Base-by-base conservation (phyloP, 164 flowering plant species). In the Magnolia changhungtana region DNA sequence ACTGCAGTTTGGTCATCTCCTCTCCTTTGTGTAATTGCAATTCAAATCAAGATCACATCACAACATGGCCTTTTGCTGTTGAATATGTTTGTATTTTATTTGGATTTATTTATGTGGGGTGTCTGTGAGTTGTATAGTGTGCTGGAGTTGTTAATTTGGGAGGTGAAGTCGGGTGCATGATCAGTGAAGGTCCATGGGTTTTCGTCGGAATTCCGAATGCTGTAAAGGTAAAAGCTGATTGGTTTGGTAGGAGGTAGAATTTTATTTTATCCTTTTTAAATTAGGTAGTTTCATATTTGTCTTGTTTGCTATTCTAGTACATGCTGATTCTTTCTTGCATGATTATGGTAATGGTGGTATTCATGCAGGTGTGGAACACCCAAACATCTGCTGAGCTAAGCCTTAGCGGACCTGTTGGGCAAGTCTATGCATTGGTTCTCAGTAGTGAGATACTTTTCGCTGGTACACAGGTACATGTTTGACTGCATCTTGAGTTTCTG, bases 181-280 rank as follows among this genome's bases (percentile, higher is more conserved):
- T 96, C n/a, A 92, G 88, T 85, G 99, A 92, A 87, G 97, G 97
- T 55, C 95, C 98, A 27, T 96, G 97, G 98, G 64, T 94, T n/a
- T 96, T 96, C 84, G 89, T 91, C 73, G 99, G 99, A 72, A 69
- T 90, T 72, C 92, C 92, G 59, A 90, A 92, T 86, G 10, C 78
- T 77, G 96, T 96, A 61, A 96, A 92, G 97, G 99, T 94, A 78
- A 77, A 23, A 21, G 27, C 9, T 8, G 49, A 2, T 29, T 5
- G 20, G 67, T 27, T 63, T 59, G 21, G 29, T 24, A 66, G 29
- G 27, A 66, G 21, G 29, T 66, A 4, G 13, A 8, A 21, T 66
- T 6, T 66, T 21, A 23, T 24, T 2, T 66, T 66, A 66, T 27
- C 45, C 45, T 37, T 21, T 21, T 13, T 11, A 21, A 21, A 14